phyloP scores from a whole-genome alignment of 1,139 yeast genomes.

The Arxiozyma telluris region DNA sequence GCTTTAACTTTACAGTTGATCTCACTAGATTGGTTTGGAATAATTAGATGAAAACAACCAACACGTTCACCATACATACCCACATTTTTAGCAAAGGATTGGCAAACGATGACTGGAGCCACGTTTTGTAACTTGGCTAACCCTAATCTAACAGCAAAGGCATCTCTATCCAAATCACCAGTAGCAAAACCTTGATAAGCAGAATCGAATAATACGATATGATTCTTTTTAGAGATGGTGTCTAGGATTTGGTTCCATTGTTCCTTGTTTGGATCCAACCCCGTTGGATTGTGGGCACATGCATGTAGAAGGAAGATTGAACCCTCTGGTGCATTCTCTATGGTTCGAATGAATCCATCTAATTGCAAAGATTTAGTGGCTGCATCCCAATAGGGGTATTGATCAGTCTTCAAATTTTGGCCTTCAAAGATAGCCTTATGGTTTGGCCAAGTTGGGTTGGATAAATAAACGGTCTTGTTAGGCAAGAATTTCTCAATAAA shows the following conservation, averaged over 20 bases:
- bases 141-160: constrained; percentile 80
- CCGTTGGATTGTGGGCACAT: constrained; percentile 98
- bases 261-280: constrained; percentile 80
- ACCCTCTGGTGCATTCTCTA: constrained; percentile 63
- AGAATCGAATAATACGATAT: constrained; percentile 83
- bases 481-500: constrained; percentile 49
- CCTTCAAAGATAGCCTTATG: constrained; percentile 73
- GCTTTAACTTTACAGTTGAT: constrained; percentile 33
- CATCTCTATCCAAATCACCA: constrained; percentile 77
- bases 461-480: constrained; percentile 51
- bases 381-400: constrained; percentile 77
- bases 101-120: constrained; percentile 64
- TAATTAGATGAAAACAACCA: constrained; percentile 77
- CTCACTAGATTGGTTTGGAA: constrained; percentile 33
- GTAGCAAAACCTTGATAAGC: constrained; percentile 98
- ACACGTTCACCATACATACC: constrained; percentile 98
- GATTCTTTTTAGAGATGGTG: constrained; percentile 51
- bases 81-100: constrained; percentile 95
- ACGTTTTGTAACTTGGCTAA: constrained; percentile 39
- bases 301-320: constrained; percentile 83
- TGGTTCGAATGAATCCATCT: constrained; percentile 57
- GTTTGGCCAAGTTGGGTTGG: constrained; percentile 96
- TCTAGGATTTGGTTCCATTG: constrained; percentile 73
- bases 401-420: constrained; percentile 52
- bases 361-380: constrained; percentile 55